Evolutionary conservation across 2,329 filamentous ascomycete species (phyloP).

Genomic region (Phoma sp.): DNA sequence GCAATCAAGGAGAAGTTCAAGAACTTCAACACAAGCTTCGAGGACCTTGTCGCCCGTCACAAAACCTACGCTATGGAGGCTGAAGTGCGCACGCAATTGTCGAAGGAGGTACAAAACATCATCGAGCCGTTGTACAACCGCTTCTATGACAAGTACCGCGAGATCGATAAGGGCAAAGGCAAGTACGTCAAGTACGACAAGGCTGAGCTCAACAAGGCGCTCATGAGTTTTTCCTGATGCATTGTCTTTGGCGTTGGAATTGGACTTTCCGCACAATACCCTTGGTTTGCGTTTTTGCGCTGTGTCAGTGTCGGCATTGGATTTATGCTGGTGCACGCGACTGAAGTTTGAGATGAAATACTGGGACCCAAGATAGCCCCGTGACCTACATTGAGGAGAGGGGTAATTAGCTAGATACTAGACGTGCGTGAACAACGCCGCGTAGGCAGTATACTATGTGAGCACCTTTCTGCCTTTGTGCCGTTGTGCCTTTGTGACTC

Average conservation of each 20-base stretch:
- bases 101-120: constrained; percentile 85
- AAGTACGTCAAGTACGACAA: constrained; percentile 99
- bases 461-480: neutral
- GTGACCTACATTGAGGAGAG: neutral
- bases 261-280: constrained; percentile 44
- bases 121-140: constrained; percentile 93
- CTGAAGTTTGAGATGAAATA: constrained; percentile 1
- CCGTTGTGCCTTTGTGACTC: too few relatives aligned
- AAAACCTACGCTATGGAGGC: constrained; percentile 87
- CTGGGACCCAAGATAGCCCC: constrained; percentile 1
- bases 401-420: neutral
- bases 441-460: neutral
- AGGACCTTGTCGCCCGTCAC: constrained; percentile 84
- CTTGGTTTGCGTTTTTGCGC: constrained; percentile 29
- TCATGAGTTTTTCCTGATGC: constrained; percentile 56
- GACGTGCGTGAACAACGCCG: too few relatives aligned
- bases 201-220: constrained; percentile 71
- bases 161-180: constrained; percentile 95
- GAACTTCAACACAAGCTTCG: constrained; percentile 88
- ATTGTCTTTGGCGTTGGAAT: constrained; percentile 27
- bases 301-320: neutral
- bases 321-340: neutral
- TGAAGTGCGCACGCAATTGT: constrained; percentile 82
- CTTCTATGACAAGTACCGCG: constrained; percentile 97
- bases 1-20: constrained; percentile 96